Evolutionary conservation across 2,329 filamentous ascomycete species (phyloP).

Genomic region (Myriosclerotinia curreyana): DNA sequence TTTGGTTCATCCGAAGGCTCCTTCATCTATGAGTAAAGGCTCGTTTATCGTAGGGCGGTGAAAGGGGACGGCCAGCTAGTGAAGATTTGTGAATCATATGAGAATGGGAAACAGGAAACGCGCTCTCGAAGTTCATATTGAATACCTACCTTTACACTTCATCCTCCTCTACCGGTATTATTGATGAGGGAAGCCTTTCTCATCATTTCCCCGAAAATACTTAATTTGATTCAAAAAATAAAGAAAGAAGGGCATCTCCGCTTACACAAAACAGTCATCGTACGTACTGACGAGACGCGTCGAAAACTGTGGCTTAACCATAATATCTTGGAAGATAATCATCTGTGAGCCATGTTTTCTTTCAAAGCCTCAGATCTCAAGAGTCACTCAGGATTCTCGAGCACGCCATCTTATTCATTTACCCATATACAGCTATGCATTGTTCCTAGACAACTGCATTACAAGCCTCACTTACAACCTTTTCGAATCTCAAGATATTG

Average conservation of each 20-base stretch:
- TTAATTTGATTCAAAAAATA: too few species aligned
- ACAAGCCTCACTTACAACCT: background rate
- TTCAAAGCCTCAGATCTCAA: background rate
- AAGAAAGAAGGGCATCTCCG: too few species aligned
- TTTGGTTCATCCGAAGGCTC: too few species aligned
- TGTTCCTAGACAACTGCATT: background rate
- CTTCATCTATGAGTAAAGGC: conserved; percentile 4
- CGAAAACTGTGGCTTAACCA: background rate
- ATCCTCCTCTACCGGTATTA: too few species aligned
- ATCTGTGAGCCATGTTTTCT: background rate
- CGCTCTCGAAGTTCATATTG: too few species aligned
- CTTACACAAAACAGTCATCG: background rate
- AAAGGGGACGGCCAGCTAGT: background rate
- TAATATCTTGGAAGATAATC: background rate
- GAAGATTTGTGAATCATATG: too few species aligned
- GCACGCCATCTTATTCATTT: background rate
- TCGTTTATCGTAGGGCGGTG: conserved; percentile 10
- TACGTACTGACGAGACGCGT: conserved; percentile 18
- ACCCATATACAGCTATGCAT: background rate
- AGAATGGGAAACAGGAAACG: too few species aligned
- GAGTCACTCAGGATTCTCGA: background rate
- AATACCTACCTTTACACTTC: too few species aligned
- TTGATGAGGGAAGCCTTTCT: too few species aligned
- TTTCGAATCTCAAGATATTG: background rate
- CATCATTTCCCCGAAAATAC: background rate